Evolutionary conservation across 768 basidiomycete genomes (phyloP), one percentile per base, ranked within the genome.

Genomic region (Aureoboletus auriporus): DNA sequence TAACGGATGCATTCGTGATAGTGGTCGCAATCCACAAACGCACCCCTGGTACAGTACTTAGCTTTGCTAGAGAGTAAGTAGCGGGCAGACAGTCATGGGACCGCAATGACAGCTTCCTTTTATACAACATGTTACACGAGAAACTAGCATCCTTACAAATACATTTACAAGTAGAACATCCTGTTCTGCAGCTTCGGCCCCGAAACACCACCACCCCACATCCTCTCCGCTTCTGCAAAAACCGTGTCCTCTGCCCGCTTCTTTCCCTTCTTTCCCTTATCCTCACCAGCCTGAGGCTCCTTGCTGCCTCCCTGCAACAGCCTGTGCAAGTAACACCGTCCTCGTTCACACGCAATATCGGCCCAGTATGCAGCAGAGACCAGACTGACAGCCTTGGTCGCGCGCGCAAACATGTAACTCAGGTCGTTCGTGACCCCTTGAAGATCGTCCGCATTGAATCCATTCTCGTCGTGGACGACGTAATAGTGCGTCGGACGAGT

Each of bases 101-200:
- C 20, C 20, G 20, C 20, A 23, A 23, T 23, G 20, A 2, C 20
- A 23, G 20, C 20, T 23, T 23, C 20, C 4, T 23, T 23, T 23
- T 2, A 31, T 31, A 31, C 30, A 31, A 8, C 8, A 31, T 31
- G 12, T 9, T 31, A 31, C 30, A 31, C n/a, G 13, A 12, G n/a
- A 35, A 14, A 36, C 35, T 8, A 36, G 35, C 35, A 36, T 9
- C 16, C 11, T 33, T 11, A 33, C 14, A 33, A 33, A 33, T 36
- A 6, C 3, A 8, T 38, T 41, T 28, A 85, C 33, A 88, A 66
- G 64, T 89, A 89, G 50, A 75, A 89, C 86, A 89, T 89, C 2
- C 79, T 82, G 29, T 84, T 74, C 65, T 75, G 80, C 55, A 89
- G 54, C 12, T 54, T 67, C 2, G 54, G 39, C 0, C 77, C 76